Evolutionary conservation across 2,329 filamentous ascomycete species (phyloP).

Genomic region (Stagonosporopsis vannaccii): DNA sequence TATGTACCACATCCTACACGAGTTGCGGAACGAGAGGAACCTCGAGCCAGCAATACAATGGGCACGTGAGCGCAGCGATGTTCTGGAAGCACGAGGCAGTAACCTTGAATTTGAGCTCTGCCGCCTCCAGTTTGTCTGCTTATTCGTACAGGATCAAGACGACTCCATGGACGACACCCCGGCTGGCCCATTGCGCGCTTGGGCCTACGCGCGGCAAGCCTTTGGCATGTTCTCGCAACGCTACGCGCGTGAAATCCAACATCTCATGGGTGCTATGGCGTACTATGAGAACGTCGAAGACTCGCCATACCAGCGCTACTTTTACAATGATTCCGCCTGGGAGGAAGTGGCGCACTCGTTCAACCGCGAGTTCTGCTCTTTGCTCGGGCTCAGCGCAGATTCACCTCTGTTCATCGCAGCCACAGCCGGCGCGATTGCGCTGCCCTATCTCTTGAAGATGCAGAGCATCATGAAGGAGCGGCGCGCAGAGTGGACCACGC

Average conservation of each 20-base stretch:
- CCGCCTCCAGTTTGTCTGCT: slow-evolving; percentile 86
- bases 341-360: slow-evolving; percentile 86
- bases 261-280: slow-evolving; percentile 81
- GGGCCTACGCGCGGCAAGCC: slow-evolving; percentile 76
- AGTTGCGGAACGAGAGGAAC: slow-evolving; percentile 74
- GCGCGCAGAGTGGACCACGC: slow-evolving; percentile 92
- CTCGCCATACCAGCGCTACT: slow-evolving; percentile 82
- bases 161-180: slow-evolving; percentile 52
- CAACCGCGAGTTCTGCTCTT: slow-evolving; percentile 90
- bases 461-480: slow-evolving; percentile 87
- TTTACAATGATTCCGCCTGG: slow-evolving; percentile 78
- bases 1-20: slow-evolving; percentile 89
- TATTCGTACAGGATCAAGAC: slow-evolving; percentile 64
- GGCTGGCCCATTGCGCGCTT: slow-evolving; percentile 66
- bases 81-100: slow-evolving; percentile 82
- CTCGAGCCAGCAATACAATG: slow-evolving; percentile 85
- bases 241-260: slow-evolving; percentile 80
- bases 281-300: slow-evolving; percentile 75
- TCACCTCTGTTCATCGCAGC: slow-evolving; percentile 92
- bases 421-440: slow-evolving; percentile 89
- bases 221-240: slow-evolving; percentile 78
- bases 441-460: slow-evolving; percentile 88
- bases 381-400: slow-evolving; percentile 87
- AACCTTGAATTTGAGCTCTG: slow-evolving; percentile 95
- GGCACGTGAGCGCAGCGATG: slow-evolving; percentile 74